phyloP scores from a whole-genome alignment of 495 filamentous ascomycete genomes.

The Tuber brumale region DNA sequence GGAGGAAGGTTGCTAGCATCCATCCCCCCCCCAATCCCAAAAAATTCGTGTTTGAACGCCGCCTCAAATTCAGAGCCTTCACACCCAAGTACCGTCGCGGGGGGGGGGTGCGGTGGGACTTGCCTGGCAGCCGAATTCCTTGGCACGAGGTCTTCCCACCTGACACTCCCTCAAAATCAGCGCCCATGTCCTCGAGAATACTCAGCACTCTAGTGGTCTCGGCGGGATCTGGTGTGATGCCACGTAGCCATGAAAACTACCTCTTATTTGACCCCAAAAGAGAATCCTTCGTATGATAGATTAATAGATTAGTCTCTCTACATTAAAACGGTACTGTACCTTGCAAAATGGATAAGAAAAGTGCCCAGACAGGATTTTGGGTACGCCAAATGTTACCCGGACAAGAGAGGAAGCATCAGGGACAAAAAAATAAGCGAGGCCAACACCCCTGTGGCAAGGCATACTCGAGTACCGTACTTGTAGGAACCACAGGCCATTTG shows the following conservation, averaged over 20 bases:
- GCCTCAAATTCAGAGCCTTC: background rate
- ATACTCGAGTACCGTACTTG: too few relatives aligned
- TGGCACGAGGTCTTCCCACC: background rate
- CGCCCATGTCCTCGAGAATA: background rate
- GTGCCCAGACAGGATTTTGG: too few relatives aligned
- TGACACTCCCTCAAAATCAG: background rate
- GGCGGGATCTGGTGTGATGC: background rate
- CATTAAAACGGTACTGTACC: too few relatives aligned
- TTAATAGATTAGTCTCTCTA: too few relatives aligned
- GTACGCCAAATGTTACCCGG: too few relatives aligned
- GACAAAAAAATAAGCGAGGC: too few relatives aligned
- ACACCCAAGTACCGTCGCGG: background rate
- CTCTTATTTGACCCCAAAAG: background rate
- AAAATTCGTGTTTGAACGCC: background rate
- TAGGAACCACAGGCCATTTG: too few relatives aligned
- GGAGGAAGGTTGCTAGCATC: background rate
- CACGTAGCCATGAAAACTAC: background rate
- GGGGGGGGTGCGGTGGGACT: background rate
- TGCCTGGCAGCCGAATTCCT: background rate
- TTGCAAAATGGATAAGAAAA: too few relatives aligned
- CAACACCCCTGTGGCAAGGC: too few relatives aligned
- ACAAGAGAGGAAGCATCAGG: too few relatives aligned
- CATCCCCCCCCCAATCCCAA: background rate
- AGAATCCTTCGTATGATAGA: background rate
- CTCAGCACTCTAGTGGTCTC: background rate